Base-by-base conservation (phyloP, 176 grass and related monocot genomes). In the Stipa capillata region DNA sequence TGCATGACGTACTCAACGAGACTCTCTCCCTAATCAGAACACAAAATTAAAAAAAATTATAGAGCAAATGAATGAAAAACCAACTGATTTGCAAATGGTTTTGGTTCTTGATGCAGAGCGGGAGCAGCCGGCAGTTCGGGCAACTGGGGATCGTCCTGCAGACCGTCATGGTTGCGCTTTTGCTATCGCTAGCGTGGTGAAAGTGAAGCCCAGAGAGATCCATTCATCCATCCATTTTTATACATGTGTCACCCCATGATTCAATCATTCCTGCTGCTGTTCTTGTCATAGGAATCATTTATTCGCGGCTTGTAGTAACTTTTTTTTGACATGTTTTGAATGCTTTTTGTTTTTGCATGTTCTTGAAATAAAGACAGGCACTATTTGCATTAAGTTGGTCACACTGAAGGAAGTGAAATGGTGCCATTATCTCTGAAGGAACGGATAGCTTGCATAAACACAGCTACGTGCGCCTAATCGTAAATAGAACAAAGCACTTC, bases 161-260 rank as follows among this genome's bases (percentile, higher is more conserved):
- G 28, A 62, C 82, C 2, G 36, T 41, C 76, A 25, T 76, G 69
- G 87, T 23, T n/a, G 82, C 63, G 2, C 70, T 89, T 35, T 59
- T 85, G 77, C 44, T 89, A 0, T 85, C 82, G 8, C 34, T 81
- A 36, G 77, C 77, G 7, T 89, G 82, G 87, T 89, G 59, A 54
- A 79, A 12, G 27, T 5, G 8, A 53, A 20, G 27, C 8, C 7
- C 45, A 63, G 43, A 81, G 43, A 43, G 41, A 88, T 66, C 13
- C 65, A 57, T 65, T 25, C 23, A 39, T 18, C 57, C 57, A 28
- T 47, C 37, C 20, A 42, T 47, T 18, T 42, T 70, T n/a, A 23
- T 41, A 1, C 58, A 27, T 40, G 42, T 85, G 17, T 68, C 70
- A 47, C 24, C 10, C 41, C 42, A 62, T 62, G 62, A 52, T 81